phyloP scores from a whole-genome alignment of 2,329 filamentous ascomycete species.

The Pseudogymnoascus sp. region DNA sequence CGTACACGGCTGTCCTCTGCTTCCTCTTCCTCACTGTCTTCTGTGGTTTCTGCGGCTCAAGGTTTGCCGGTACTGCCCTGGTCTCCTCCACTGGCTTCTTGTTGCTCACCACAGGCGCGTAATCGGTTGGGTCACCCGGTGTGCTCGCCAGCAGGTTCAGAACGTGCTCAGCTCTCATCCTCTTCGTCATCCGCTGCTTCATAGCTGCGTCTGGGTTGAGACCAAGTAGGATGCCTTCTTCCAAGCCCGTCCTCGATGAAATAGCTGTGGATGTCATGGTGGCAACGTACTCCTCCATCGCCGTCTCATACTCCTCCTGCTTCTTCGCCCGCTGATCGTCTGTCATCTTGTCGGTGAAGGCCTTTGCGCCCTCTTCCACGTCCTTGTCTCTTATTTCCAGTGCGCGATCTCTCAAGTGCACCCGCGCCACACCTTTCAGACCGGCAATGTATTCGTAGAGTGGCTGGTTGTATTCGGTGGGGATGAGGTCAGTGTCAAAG shows the following conservation, averaged over 20 bases:
- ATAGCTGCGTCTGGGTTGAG: constrained; percentile 41
- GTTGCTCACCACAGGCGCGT: background rate
- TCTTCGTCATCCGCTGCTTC: constrained; percentile 50
- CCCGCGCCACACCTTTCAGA: constrained; percentile 66
- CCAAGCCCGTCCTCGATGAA: constrained; percentile 18
- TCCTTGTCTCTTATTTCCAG: constrained; percentile 52
- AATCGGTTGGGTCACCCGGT: background rate
- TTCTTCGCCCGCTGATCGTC: constrained; percentile 40
- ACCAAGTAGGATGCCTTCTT: constrained; percentile 26
- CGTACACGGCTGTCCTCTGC: constrained; percentile 25
- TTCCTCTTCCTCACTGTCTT: constrained; percentile 44
- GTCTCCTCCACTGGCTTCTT: constrained; percentile 15
- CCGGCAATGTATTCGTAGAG: constrained; percentile 74
- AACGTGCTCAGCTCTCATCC: constrained; percentile 55
- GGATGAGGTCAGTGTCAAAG: constrained; percentile 65
- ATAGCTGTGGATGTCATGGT: constrained; percentile 22
- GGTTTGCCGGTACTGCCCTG: constrained; percentile 34
- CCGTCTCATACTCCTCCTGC: constrained; percentile 48
- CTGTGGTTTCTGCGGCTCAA: constrained; percentile 36
- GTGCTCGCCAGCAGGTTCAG: constrained; percentile 46
- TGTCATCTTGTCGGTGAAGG: constrained; percentile 42
- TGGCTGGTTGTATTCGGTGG: constrained; percentile 57
- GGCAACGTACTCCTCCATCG: constrained; percentile 31
- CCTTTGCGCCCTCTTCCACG: constrained; percentile 39
- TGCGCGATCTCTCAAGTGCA: constrained; percentile 60